A percentile compares a stretch with the other conserved stretches of the same genome.
Conservation (phyloP, 2,329 filamentous ascomycete genomes). For the Pseudocercospora crystallina region DNA sequence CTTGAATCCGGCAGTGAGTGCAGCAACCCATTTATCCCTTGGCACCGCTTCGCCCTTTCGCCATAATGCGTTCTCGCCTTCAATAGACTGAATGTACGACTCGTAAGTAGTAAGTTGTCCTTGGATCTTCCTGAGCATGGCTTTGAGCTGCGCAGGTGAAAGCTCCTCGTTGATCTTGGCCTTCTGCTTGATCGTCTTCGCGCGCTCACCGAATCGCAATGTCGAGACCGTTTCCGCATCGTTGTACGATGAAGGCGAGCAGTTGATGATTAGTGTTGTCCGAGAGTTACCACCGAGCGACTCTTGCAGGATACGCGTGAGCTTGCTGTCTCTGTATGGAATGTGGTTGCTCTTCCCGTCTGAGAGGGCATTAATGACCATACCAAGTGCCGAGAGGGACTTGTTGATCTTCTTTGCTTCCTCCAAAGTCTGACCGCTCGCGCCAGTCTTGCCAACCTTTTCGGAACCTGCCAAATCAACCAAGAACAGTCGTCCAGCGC, state of each 20-base stretch:
- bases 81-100: conserved; percentile 76
- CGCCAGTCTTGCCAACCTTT: conserved; percentile 97
- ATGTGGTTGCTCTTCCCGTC: conserved; percentile 96
- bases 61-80: conserved; percentile 84
- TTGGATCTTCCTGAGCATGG: conserved; percentile 87
- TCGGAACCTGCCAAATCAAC: conserved; percentile 98
- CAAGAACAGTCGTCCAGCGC: conserved; percentile 94
- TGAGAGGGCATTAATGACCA: conserved; percentile 97
- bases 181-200: conserved; percentile 99
- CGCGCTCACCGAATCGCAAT: conserved; percentile 88
- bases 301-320: conserved; percentile 96
- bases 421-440: conserved; percentile 93
- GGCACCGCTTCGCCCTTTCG: conserved; percentile 84
- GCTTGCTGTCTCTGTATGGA: conserved; percentile 95
- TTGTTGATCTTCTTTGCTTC: conserved; percentile 99
- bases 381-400: conserved; percentile 94
- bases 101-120: conserved; percentile 86
- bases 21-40: conserved; percentile 80
- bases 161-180: conserved; percentile 99
- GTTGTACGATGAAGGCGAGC: conserved; percentile 98
- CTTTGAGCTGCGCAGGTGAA: conserved; percentile 91
- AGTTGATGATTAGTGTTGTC: conserved; percentile 98
- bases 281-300: conserved; percentile 95
- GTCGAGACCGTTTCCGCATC: conserved; percentile 92
- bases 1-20: conserved; percentile 53